Evolutionary conservation across 1,284 basidiomycete genomes (phyloP).

Genomic region (Ceratobasidium sp.): DNA sequence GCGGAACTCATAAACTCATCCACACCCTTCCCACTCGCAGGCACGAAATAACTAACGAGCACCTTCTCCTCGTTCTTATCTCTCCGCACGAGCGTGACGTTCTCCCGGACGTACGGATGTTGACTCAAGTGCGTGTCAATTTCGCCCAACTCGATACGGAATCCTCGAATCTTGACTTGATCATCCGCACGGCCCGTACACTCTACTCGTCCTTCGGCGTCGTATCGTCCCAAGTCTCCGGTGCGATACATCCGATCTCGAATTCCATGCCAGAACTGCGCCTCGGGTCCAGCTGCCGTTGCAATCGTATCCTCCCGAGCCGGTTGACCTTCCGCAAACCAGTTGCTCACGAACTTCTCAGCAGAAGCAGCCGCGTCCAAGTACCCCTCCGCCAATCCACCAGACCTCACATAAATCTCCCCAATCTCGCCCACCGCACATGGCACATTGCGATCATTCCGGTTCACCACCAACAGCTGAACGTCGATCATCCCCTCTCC

Average conservation of each 20-base stretch:
- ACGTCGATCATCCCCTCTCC: conserved; percentile 99
- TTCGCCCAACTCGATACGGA: conserved; percentile 98
- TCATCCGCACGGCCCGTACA: conserved; percentile 98
- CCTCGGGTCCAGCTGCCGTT: conserved; percentile 73
- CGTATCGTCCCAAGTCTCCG: conserved; percentile 95
- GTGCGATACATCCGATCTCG: conserved; percentile 98
- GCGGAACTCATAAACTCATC: conserved; percentile 80
- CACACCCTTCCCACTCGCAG: conserved; percentile 78
- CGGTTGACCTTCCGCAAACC: conserved; percentile 74
- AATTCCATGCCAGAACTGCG: conserved; percentile 94
- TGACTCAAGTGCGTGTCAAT: conserved; percentile 97
- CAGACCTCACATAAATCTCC: conserved; percentile 98
- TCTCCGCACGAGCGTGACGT: conserved; percentile 95
- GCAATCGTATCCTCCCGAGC: conserved; percentile 79
- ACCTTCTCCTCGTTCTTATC: conserved; percentile 99
- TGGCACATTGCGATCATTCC: conserved; percentile 87
- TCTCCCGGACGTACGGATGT: conserved; percentile 94
- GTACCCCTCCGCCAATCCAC: conserved; percentile 97
- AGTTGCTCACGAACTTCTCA: conserved; percentile 94
- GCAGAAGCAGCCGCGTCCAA: conserved; percentile 86
- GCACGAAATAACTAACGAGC: conserved; percentile 98
- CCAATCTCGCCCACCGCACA: conserved; percentile 98
- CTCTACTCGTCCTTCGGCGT: conserved; percentile 94
- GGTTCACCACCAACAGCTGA: conserved; percentile 96
- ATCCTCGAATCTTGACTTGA: conserved; percentile 99